These are phyloP conservation scores for Quaeritorhiza haematococci DNA, from an alignment of 371 early-diverging fungal genomes.

Conservation along the genomic window DNA sequence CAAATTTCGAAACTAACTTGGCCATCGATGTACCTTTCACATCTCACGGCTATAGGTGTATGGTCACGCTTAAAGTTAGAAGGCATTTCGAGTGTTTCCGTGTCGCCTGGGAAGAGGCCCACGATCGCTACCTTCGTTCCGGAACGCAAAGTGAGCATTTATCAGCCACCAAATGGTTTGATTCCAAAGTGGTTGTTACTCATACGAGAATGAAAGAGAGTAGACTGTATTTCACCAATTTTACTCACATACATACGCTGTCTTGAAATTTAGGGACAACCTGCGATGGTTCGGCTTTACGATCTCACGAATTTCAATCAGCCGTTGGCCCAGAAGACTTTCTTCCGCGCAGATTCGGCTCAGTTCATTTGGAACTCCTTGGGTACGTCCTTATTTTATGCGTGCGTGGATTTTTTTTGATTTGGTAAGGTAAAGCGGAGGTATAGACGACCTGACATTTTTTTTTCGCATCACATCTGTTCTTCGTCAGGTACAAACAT, in stretches of 20 bases:
- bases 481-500: conserved; percentile 55
- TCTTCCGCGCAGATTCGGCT: conserved; percentile 89
- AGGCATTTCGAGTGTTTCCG: conserved; percentile 72
- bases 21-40: too few species aligned
- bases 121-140: conserved; percentile 85
- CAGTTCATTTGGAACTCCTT: conserved; percentile 89
- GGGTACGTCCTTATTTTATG: conserved; percentile 39
- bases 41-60: too few species aligned
- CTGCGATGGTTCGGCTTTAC: conserved; percentile 77
- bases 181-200: too few species aligned
- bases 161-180: too few species aligned
- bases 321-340: conserved; percentile 81
- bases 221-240: too few species aligned
- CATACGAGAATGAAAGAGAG: too few species aligned
- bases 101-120: conserved; percentile 83
- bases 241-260: too few species aligned
- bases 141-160: conserved; percentile 66
- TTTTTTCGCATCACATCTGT: neutral
- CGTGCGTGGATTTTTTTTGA: neutral
- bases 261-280: too few species aligned
- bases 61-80: conserved; percentile 63
- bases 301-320: conserved; percentile 65
- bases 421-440: too few species aligned
- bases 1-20: neutral
- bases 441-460: too few species aligned